Base-by-base conservation (phyloP, 768 basidiomycete genomes). In the Suillus ampliporus region DNA sequence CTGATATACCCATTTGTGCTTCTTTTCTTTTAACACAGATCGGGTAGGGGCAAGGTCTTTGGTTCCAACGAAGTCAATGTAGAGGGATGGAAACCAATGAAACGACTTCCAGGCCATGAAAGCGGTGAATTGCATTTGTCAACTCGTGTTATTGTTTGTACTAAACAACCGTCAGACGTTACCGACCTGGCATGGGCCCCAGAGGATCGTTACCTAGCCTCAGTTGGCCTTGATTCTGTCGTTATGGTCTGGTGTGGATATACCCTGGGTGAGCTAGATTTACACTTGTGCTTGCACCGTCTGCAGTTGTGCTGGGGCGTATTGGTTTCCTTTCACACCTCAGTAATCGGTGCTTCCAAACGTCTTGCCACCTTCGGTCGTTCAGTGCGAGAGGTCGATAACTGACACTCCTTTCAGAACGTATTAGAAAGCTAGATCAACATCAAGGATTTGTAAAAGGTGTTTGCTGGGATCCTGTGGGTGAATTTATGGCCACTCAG, bases 361-460 rank as follows among this genome's bases (percentile, higher is more conserved):
- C 5, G 5, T 34, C 23, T 21, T 46, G n/a, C 11, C 5, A 23
- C 31, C 40, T 54, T 23, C 38, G 19, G 37, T 34, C 19, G 21
- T 56, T 40, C 23, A 21, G 40, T 2, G 13, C n/a, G 7, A 37
- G 28, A 54, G 3, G 28, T 21, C 28, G 13, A 52, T 17, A n/a
- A 4, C 48, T 60, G 3, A 60, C 51, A 28, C 35, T 14, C 0
- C 48, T 6, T 9, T 0, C 71, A 97, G 96, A 96, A 68, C 89
- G 91, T 14, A 74, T 98, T 61, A 82, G 85, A 43, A 93, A 90
- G 74, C 84, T 99, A 7, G 92, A 93, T 62, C 87, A 87, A 62
- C 97, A 99, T 71, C 89, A 94, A 70, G 97, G 95, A 3, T 98
- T 98, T 75, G 96, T 99, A 69, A 99, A 99, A 77, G 97, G 97